These are phyloP conservation scores for Amanita inopinata DNA, from an alignment of 768 basidiomycete genomes.

Conservation along the genomic window DNA sequence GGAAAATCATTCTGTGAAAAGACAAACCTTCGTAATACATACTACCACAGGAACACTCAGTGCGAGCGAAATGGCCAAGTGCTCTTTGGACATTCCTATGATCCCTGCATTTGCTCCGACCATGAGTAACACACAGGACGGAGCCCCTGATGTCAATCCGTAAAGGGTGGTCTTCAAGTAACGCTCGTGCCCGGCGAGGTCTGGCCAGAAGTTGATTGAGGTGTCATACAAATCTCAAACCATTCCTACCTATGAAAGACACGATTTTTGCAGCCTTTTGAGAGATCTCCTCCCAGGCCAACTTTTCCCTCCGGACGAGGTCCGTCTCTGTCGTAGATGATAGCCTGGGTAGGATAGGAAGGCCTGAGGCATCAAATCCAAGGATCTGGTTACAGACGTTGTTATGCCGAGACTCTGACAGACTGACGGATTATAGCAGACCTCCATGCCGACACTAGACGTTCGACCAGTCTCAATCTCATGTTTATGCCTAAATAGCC, in stretches of 20 bases:
- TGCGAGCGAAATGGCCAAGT: conserved; percentile 89
- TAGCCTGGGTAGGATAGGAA: conserved; percentile 67
- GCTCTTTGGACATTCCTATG: conserved; percentile 93
- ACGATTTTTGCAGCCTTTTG: conserved; percentile 84
- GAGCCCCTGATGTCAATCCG: conserved; percentile 88
- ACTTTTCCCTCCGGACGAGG: conserved; percentile 68
- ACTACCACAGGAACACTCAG: conserved; percentile 89
- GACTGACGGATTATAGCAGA: conserved; percentile 20
- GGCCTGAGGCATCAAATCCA: conserved; percentile 72
- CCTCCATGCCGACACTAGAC: conserved; percentile 96
- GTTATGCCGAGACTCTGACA: conserved; percentile 3
- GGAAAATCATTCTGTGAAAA: neutral
- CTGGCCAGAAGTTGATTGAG: conserved; percentile 26
- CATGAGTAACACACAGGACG: conserved; percentile 86
- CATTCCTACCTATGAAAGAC: conserved; percentile 69
- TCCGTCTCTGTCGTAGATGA: conserved; percentile 49
- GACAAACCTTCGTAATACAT: conserved; percentile 80
- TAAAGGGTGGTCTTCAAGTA: conserved; percentile 91
- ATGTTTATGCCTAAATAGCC: conserved; percentile 93
- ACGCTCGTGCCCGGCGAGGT: conserved; percentile 92
- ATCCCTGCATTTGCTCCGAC: conserved; percentile 92
- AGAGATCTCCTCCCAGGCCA: conserved; percentile 95
- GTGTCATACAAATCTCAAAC: neutral
- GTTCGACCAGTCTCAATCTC: conserved; percentile 95
- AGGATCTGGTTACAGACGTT: conserved; percentile 49